Evolutionary conservation across 441 rosid species (phyloP).

Genomic region (Metrosideros polymorpha): DNA sequence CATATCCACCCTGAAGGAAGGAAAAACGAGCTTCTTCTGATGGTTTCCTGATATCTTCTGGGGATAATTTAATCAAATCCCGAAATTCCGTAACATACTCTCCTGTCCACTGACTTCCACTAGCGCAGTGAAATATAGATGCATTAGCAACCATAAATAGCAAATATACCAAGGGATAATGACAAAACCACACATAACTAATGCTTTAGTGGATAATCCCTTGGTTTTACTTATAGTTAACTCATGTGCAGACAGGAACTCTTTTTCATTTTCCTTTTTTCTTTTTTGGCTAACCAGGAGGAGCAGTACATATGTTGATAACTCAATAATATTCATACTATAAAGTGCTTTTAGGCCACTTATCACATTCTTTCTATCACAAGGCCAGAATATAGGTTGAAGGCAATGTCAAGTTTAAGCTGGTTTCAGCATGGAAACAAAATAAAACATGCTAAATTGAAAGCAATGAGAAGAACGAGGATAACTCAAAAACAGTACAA

Average conservation of each 20-base stretch:
- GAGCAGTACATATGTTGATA: background rate
- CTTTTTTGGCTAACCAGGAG: background rate
- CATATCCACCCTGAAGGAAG: slow-evolving; percentile 69
- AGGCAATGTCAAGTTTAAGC: background rate
- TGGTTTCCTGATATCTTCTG: slow-evolving; percentile 20
- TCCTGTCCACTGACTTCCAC: slow-evolving; percentile 92
- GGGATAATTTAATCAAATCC: slow-evolving; percentile 47
- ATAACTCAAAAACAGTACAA: background rate
- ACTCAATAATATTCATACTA: background rate
- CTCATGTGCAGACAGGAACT: background rate
- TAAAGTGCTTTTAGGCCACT: background rate
- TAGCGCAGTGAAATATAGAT: slow-evolving; percentile 10
- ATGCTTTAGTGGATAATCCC: background rate
- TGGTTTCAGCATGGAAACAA: no score
- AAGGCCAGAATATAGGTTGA: background rate
- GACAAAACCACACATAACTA: background rate
- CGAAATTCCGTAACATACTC: slow-evolving; percentile 63
- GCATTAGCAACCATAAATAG: background rate
- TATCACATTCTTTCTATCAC: background rate
- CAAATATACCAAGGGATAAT: background rate
- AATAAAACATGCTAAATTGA: no score
- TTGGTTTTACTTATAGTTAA: background rate
- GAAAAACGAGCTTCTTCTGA: slow-evolving; percentile 85
- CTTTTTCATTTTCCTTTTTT: background rate
- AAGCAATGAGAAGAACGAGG: background rate